A percentile compares a stretch with the other conserved stretches of the same genome.
Conservation (phyloP, 2,329 filamentous ascomycete genomes). For the Ophiosphaerella herpotricha region DNA sequence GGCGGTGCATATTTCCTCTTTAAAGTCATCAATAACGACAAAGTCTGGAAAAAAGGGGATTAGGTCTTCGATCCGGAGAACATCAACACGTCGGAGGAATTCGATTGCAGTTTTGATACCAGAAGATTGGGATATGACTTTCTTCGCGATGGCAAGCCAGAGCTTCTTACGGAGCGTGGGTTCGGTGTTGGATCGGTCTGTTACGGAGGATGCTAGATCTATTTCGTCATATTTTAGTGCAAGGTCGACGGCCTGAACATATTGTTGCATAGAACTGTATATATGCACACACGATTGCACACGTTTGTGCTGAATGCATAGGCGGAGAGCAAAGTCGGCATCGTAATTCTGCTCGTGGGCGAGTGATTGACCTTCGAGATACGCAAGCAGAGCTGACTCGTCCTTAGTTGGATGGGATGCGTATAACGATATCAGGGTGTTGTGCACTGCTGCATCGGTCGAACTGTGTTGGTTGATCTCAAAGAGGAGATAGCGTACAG, state of each 20-base stretch:
- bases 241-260: constrained; percentile 88
- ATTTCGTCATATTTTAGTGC: constrained; percentile 88
- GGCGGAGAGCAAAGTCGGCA: constrained; percentile 90
- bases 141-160: constrained; percentile 93
- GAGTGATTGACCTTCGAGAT: constrained; percentile 82
- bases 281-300: constrained; percentile 96
- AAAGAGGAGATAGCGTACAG: constrained; percentile 89
- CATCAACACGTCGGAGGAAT: constrained; percentile 87
- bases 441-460: constrained; percentile 86
- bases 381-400: constrained; percentile 82
- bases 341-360: constrained; percentile 82
- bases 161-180: constrained; percentile 85
- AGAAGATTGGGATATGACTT: constrained; percentile 83
- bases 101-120: constrained; percentile 88
- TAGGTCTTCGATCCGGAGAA: constrained; percentile 92
- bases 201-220: constrained; percentile 86
- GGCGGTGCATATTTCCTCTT: constrained; percentile 93
- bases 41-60: constrained; percentile 99
- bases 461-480: constrained; percentile 86
- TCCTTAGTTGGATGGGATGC: constrained; percentile 82
- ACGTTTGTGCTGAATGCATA: constrained; percentile 92
- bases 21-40: constrained; percentile 98
- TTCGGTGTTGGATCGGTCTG: constrained; percentile 80
- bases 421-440: constrained; percentile 95
- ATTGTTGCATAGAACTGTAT: constrained; percentile 95